Evolutionary conservation across 495 filamentous ascomycete species (phyloP), one percentile per base, ranked within the genome.

Genomic region (Clavariopsis aquatica): DNA sequence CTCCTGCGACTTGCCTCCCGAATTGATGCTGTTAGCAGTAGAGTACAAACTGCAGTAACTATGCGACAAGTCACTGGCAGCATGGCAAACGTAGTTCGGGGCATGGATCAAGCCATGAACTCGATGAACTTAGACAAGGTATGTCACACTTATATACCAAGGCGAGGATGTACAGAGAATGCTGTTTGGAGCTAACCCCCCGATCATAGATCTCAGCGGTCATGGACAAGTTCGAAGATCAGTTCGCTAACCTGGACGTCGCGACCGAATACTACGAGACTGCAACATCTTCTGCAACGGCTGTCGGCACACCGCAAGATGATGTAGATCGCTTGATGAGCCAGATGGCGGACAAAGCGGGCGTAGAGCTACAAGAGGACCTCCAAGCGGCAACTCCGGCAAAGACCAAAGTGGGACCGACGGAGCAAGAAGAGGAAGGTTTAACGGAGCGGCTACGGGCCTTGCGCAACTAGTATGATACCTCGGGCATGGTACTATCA

Each of bases 221-320:
- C 53, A 91, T 93, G 80, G 90, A 93, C 71, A 85, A 86, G 69
- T 92, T 91, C 80, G 87, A 91, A 74, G 81, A 82, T 47, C 89
- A 93, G 75, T 92, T 91, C 78, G 90, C 93, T 70, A 89, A 93
- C 68, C 85, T 93, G 60, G 90, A 91, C 73, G 89, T 93, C 67
- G 85, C 83, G 70, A 91, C 88, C 52, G 87, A 85, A 24, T 91
- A 91, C 76, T 92, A 92, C 78, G 88, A 92, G 76, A 91, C 90
- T 72, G 89, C 89, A 45, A 92, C 90, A 49, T 84, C 85, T 9
- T 83, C 83, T 46, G 85, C 85, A 49, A 92, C 90, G 0, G 87
- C 88, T 13, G 83, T 88, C 26, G 87, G 84, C 57, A 90, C 89
- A 43, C 89, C 89, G 61, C 90, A 93, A 70, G 90, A 92, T 56